Conservation (phyloP, 2,329 filamentous ascomycete species). For the Sporothrix dimorphospora region DNA sequence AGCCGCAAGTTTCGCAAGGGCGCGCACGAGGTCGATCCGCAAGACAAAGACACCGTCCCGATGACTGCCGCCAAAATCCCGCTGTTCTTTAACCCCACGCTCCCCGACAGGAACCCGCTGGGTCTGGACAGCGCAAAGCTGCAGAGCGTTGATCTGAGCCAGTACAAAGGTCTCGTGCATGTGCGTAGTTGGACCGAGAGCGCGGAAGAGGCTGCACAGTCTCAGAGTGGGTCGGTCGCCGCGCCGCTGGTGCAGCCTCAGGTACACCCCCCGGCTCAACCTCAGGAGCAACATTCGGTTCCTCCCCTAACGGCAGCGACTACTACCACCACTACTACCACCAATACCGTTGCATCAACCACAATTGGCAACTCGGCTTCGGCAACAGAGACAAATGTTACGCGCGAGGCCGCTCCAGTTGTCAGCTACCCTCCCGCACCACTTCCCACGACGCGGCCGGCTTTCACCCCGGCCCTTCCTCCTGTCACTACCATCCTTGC, state of each 20-base stretch:
- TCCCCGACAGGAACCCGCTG: neutral
- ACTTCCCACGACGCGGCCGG: no score
- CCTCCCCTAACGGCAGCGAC: no score
- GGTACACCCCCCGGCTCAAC: neutral
- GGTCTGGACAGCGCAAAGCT: neutral
- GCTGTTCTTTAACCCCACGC: neutral
- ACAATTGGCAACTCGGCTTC: neutral
- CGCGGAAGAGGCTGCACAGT: neutral
- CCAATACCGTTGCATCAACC: no score
- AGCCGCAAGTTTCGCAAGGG: neutral
- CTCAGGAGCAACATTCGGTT: neutral
- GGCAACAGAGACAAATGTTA: neutral
- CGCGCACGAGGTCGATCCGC: conserved; percentile 5
- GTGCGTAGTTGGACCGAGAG: conserved; percentile 17
- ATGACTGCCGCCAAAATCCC: neutral
- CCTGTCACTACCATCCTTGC: neutral
- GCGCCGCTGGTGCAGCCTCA: neutral
- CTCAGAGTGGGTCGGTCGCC: neutral
- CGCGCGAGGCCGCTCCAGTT: neutral
- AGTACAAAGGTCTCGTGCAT: conserved; percentile 3
- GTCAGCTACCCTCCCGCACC: neutral
- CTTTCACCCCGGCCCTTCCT: no score
- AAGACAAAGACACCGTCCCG: conserved; percentile 1
- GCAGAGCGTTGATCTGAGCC: neutral
- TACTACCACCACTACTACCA: no score